A percentile compares a stretch with the other conserved stretches of the same genome.
Conservation (phyloP, 2,329 filamentous ascomycete species). For the Diplodia corticola region DNA sequence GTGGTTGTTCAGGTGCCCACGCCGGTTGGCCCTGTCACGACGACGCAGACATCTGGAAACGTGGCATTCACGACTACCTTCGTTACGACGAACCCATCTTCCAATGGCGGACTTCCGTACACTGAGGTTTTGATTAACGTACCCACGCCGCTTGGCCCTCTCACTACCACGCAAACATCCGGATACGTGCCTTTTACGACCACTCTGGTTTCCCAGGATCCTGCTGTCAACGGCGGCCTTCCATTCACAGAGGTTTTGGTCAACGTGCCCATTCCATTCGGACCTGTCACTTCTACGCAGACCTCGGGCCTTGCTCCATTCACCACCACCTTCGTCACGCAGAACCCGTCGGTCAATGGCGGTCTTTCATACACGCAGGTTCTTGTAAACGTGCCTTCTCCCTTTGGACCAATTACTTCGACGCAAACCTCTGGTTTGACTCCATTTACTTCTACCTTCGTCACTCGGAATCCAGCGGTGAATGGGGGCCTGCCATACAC, state of each 20-base stretch:
- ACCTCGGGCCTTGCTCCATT: not conserved
- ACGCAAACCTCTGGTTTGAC: not conserved
- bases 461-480: not conserved
- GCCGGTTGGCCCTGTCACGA: not conserved
- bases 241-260: not conserved
- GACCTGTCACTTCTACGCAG: not conserved
- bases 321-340: not conserved
- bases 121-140: not conserved
- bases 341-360: not conserved
- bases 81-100: not conserved
- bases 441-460: not conserved
- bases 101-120: not conserved
- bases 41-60: not conserved
- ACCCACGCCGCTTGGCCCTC: not conserved
- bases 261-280: not conserved
- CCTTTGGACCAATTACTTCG: not conserved
- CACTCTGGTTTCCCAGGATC: not conserved
- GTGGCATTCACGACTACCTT: not conserved
- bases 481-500: not conserved
- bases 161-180: not conserved
- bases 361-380: not conserved
- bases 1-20: not conserved
- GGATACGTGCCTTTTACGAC: not conserved
- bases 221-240: not conserved
- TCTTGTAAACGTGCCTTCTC: not conserved